Evolutionary conservation across 2,329 filamentous ascomycete species (phyloP), one percentile per base, ranked within the genome.

Genomic region (Colletotrichum endophyticum): DNA sequence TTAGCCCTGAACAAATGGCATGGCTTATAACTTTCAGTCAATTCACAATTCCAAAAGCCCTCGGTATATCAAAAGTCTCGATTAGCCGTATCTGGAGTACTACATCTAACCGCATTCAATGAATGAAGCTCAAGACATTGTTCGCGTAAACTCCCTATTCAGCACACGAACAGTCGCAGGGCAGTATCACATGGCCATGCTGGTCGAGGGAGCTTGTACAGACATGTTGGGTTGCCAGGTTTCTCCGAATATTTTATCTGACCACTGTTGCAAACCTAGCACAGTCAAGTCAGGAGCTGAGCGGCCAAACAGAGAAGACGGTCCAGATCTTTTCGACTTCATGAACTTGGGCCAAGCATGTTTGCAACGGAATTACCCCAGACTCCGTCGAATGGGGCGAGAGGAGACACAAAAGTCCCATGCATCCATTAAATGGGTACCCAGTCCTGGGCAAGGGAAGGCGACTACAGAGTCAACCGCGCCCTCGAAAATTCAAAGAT

Each of bases 1-100:
- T 11, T 1, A 44, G 5, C 19, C 19, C 5, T 44, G 39, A 11
- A n/a, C 19, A 11, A 3, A n/a, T 44, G 19, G 19, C 39, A 44
- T 1, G 5, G 19, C 19, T 1, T 0, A 44, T 1, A 44, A 0
- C 8, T 39, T 39, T 9, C 4, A 39, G 36, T 39, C 16, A 39
- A 9, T 39, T 9, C 15, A 19, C 36, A 19, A 3, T 9, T 19
- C 0, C 36, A 39, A 19, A 39, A 19, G 2, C 36, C 36, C 15
- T 19, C 36, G 15, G 36, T 9, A 39, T 39, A 1, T 19, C 16
- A 39, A 39, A 9, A 9, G 36, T 39, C 8, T 39, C 8, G 36
- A 39, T 3, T 12, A 1, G 5, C 5, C 9, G 8, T n/a, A n/a
- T 2, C 9, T n/a, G 8, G 39, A 6, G 19, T 44, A 44, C 39